Evolutionary conservation across 108 stramenopile genomes (phyloP).

Genomic region (Skeletonema marinoi): DNA sequence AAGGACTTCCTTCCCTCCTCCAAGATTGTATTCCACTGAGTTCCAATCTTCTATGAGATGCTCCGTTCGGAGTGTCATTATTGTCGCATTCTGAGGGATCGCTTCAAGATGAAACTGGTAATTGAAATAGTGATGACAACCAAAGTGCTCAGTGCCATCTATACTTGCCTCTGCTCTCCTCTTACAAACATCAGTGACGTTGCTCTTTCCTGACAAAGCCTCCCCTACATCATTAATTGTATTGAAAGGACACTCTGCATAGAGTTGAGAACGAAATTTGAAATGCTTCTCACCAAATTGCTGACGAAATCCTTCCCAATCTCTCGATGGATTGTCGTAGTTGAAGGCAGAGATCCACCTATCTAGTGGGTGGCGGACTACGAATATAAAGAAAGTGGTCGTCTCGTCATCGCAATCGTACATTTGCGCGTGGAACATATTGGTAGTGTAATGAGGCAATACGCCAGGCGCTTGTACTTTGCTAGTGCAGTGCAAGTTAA

Average conservation of each 20-base stretch:
- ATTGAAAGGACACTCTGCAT: conserved; percentile 20
- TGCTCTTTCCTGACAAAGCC: conserved; percentile 13
- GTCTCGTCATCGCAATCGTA: conserved; percentile 37
- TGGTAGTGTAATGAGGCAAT: conserved; percentile 29
- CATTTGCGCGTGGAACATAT: conserved; percentile 33
- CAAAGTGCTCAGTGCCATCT: conserved; percentile 24
- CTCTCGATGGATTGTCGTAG: conserved; percentile 38
- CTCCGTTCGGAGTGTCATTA: conserved; percentile 29
- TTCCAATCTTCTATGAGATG: conserved; percentile 32
- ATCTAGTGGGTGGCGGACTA: conserved; percentile 38
- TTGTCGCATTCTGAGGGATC: conserved; percentile 17
- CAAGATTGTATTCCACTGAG: conserved; percentile 1
- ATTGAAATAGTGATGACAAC: conserved; percentile 34
- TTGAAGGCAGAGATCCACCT: conserved; percentile 41
- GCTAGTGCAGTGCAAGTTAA: conserved; percentile 32
- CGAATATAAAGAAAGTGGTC: conserved; percentile 28
- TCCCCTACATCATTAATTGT: conserved; percentile 9
- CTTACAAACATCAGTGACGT: conserved; percentile 17
- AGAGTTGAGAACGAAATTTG: conserved; percentile 15
- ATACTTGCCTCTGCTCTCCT: conserved; percentile 13
- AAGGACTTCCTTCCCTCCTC: background rate
- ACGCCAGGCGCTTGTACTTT: conserved; percentile 14
- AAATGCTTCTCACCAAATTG: conserved; percentile 13
- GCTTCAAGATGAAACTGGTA: conserved; percentile 41
- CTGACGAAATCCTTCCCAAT: conserved; percentile 13